Evolutionary conservation across 2,329 filamentous ascomycete genomes (phyloP).

Genomic region (Atkinsonella texensis): DNA sequence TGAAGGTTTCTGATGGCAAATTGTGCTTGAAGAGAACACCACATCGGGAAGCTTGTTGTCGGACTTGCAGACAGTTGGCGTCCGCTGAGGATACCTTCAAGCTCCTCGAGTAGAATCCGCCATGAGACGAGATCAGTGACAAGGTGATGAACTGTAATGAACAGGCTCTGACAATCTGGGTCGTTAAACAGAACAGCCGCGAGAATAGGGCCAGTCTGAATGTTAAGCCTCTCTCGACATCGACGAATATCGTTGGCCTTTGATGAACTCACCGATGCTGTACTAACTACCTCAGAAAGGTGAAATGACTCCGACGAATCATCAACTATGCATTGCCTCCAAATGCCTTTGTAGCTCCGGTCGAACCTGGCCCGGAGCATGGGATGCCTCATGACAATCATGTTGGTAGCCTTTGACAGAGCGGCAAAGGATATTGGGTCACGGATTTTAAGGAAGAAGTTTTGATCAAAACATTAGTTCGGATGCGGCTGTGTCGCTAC

Average conservation of each 20-base stretch:
- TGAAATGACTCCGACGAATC: neutral
- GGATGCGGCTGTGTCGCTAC: too few species aligned
- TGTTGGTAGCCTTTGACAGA: slow-evolving; percentile 13
- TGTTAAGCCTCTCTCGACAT: slow-evolving; percentile 1
- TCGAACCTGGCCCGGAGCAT: slow-evolving; percentile 25
- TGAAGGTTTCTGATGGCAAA: slow-evolving; percentile 10
- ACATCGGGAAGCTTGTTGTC: slow-evolving; percentile 22
- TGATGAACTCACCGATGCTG: neutral
- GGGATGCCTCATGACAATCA: slow-evolving; percentile 18
- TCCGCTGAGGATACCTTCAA: slow-evolving; percentile 7
- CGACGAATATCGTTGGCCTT: slow-evolving; percentile 1
- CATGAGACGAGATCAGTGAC: slow-evolving; percentile 37
- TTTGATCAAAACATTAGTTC: slow-evolving; percentile 30
- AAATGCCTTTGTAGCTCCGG: slow-evolving; percentile 4
- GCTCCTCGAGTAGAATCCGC: slow-evolving; percentile 19
- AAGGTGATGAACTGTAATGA: slow-evolving; percentile 11
- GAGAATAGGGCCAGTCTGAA: slow-evolving; percentile 11
- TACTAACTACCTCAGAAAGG: neutral
- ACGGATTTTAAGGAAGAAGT: slow-evolving; percentile 21
- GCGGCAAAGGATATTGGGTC: slow-evolving; percentile 4
- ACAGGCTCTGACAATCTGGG: slow-evolving; percentile 3
- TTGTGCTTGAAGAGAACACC: slow-evolving; percentile 20
- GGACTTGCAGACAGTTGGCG: neutral
- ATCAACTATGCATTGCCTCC: slow-evolving; percentile 15
- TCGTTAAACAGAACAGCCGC: slow-evolving; percentile 10